Evolutionary conservation across 2,329 filamentous ascomycete species (phyloP), one percentile per base, ranked within the genome.

Genomic region (Phialophora tarda): DNA sequence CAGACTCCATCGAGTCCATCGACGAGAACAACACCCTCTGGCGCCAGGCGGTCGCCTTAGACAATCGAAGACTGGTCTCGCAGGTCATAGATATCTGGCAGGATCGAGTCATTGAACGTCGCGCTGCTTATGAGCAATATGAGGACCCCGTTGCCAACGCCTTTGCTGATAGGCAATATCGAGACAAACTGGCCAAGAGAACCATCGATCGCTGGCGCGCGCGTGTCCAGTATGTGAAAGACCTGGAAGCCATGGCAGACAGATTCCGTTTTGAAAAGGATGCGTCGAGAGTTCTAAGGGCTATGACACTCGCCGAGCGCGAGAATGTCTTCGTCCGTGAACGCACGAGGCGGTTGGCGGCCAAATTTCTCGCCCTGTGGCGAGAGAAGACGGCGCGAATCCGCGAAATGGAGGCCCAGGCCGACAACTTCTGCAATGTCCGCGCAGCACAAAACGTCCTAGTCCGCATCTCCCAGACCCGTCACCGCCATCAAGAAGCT

Each of bases 71-170:
- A 44, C 41, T 70, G 11, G 63, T 63, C 48, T 64, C 59, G 8
- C 68, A 70, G 51, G 68, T 65, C 17, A 63, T 70, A 8, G 63
- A 64, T 11, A 53, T 59, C 32, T 70, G 68, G 68, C 57, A 63
- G 6, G 28, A 56, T 23, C 63, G 59, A 32, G 23, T 70, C 17
- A 38, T 59, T 21, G 26, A 55, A 26, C 64, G 64, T 55, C 59
- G 62, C 44, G 64, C 64, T 11, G 64, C 53, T 41, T 62, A 60
- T 4, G 17, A 62, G 32, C 55, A 67, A n/a, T 60, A 60, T 17
- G 67, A 69, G 44, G 54, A 69, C 48, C 54, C 67, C 5, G 51
- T 12, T 1, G 28, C 62, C 48, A 67, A 70, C 32, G 48, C 30
- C 14, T 23, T 66, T 11, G 68, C 68, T n/a, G 68, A 70, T 54